Evolutionary conservation across 768 basidiomycete species (phyloP), one percentile per base, ranked within the genome.

Genomic region (Pulveroboletus sp.): DNA sequence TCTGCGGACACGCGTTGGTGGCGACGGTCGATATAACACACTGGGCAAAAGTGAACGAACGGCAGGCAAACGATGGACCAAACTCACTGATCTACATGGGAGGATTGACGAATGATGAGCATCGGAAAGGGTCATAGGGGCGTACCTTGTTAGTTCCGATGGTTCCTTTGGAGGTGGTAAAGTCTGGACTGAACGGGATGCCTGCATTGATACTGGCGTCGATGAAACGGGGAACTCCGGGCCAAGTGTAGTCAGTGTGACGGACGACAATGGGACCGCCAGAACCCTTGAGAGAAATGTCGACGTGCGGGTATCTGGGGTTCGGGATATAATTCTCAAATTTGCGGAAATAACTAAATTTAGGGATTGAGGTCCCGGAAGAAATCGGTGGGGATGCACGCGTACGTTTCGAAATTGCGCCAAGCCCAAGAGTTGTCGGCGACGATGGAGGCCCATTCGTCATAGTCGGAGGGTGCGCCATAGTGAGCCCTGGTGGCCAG

Each of bases 301-400:
- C 73, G 7, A 86, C 80, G 6, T 64, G 64, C 1, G 79, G 78
- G 55, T 77, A 79, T 8, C 70, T 60, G 1, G 75, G 65, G 51
- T 81, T 72, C 4, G 79, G 77, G 35, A 68, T 68, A 55, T 74
- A 86, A 16, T 68, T 73, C 62, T 89, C 85, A 37, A 87, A 85
- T 62, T 85, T 88, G 30, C 62, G 72, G 58, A 88, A 82, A 56
- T 85, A 88, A n/a, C 85, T 86, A 43, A n/a, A n/a, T n/a, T 5
- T 29, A 14, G 11, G 31, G 36, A 16, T n/a, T 30, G 50, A 24
- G 53, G 44, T 30, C 16, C 10, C 43, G 49, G 11, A 45, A 35
- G 20, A 22, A n/a, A 14, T 7, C 5, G 30, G 12, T 5, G 9
- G 3, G 4, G 16, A 32, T n/a, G 17, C 13, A 8, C 26, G 47